Base-by-base conservation (phyloP, 2,329 filamentous ascomycete species). In the Xylaria sp. region DNA sequence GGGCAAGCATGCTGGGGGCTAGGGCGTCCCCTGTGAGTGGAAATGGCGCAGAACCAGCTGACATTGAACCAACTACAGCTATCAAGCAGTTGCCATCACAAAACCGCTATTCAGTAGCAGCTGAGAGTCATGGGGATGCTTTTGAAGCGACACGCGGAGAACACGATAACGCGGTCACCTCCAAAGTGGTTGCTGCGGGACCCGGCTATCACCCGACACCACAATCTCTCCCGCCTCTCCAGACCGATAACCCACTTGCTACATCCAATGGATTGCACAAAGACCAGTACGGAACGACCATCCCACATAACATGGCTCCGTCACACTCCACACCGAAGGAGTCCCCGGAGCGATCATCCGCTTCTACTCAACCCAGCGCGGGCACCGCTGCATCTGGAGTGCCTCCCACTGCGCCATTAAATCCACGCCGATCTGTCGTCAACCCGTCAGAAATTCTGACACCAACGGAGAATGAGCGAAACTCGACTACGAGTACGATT, bases 401-500 rank as follows among this genome's bases (percentile, higher is more conserved):
- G 43, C 66, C 71, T 0, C 74, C 73, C 0, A 77, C 75, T 2
- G 78, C 78, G 17, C 77, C 78, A 8, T 66, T 81, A 2, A 76
- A 81, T 42, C 70, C 76, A 4, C 71, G 66, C 18, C 72, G 73
- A n/a, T 61, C 67, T 5, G 70, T 71, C 7, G 49, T 64, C n/a
- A 61, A 68, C 20, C 63, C 69, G 5, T 67, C 70, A 0, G 71
- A 75, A 9, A 71, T 76, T 45, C 66, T 68, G 22, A 66, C 70
- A 13, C 65, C 70, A 18, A 65, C 67, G 18, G 65, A 68, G 6
- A 62, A 80, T 20, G 71, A 75, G 48, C 73, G 78, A 2, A 71
- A 74, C 21, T 67, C 72, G 6, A 79, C 77, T 0, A 69, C 78
- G 44, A 82, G 79, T 63, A 81, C 79, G 0, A 66, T 73, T 8